These are phyloP conservation scores for Daldinia childiae DNA, from an alignment of 495 filamentous ascomycete genomes.

Conservation along the genomic window DNA sequence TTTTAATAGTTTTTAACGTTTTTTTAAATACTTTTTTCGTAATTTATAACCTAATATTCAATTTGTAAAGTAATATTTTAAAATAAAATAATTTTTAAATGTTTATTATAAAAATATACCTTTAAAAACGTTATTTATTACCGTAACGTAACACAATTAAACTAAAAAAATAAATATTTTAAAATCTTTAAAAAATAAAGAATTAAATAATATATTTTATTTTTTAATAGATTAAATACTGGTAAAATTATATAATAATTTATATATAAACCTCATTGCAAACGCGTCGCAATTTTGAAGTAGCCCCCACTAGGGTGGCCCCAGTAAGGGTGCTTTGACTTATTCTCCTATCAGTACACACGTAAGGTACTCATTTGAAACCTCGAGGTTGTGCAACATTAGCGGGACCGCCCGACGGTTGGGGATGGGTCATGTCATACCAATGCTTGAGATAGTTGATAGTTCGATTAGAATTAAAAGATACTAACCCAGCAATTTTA, in stretches of 20 bases:
- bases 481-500: no score
- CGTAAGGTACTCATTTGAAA: no score
- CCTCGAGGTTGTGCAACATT: no score
- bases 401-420: no score
- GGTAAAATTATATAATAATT: not conserved
- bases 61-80: not conserved
- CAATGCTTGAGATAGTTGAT: no score
- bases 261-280: not conserved
- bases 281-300: not conserved
- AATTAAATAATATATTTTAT: not conserved
- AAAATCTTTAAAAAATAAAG: not conserved
- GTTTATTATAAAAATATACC: not conserved
- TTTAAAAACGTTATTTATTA: not conserved
- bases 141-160: not conserved
- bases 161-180: conserved; percentile 1
- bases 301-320: no score
- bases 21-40: not conserved
- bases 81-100: not conserved
- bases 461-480: no score
- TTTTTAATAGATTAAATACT: not conserved
- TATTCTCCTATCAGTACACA: no score
- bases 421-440: no score
- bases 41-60: not conserved
- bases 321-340: no score
- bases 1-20: not conserved